Evolutionary conservation across 805 yeast species (phyloP), one percentile per base, ranked within the genome.

Genomic region (Metschnikowia orientalis): DNA sequence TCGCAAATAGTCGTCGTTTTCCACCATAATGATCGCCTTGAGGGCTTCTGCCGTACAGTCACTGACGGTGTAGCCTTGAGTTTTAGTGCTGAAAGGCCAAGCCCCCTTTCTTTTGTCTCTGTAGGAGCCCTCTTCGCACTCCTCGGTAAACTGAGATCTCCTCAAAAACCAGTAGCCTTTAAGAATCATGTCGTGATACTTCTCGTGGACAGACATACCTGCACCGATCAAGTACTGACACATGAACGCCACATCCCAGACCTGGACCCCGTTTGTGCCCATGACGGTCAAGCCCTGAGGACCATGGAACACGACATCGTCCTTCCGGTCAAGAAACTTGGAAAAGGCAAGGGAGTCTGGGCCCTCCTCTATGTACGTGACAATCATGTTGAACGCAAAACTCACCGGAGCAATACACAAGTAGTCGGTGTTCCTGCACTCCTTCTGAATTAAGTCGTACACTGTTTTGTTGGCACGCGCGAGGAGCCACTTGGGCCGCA

Each of bases 231-330:
- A 72, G 50, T 86, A 85, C 53, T 92, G 98, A 16, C 92, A 67
- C 35, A 85, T 82, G 62, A 92, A 90, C 0, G 97, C 89, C 17
- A 81, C 79, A 57, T 92, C 99, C 98, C 99, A 92, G 1, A 82
- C 89, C 59, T 92, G 99, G 0, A 85, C 86, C 15, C 99, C 99
- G 57, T 92, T 92, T 1, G 99, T 92, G 2, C 99, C 99, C 85
- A 83, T 86, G 36, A 86, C 82, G 2, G 90, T 75, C 78, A 92
- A 71, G 4, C 99, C 99, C 53, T 82, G 83, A 0, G 88, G 83
- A 0, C 96, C 94, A 61, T 82, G 81, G 58, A 84, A 88, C 32
- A 87, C 49, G 22, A 77, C 79, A 48, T 92, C 97, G 23, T 77
- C 71, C 64, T 85, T 76, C 38, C 92, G 66, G 11, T 62, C 68